Conservation (phyloP, 1,139 yeast genomes). For the Protomyces lactucae-debilis region DNA sequence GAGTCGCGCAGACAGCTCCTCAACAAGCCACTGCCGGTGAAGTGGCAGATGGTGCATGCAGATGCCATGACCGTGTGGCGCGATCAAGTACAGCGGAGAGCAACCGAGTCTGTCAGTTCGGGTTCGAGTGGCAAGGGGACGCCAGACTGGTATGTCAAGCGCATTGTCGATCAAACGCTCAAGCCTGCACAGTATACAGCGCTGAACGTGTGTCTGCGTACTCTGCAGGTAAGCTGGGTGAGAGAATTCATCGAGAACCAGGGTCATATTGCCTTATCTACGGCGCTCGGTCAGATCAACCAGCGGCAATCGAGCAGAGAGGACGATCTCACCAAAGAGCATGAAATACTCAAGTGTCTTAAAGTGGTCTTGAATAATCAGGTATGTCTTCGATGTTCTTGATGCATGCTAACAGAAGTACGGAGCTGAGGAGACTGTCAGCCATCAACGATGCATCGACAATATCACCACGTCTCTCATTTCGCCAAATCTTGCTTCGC, state of each 20-base stretch:
- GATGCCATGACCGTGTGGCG: constrained; percentile 74
- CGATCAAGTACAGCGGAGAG: constrained; percentile 32
- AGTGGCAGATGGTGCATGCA: constrained; percentile 89
- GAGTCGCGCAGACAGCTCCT: constrained; percentile 75
- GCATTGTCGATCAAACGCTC: constrained; percentile 64
- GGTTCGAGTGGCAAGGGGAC: constrained; percentile 38
- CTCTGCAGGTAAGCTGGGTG: constrained; percentile 92
- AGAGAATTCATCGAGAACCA: constrained; percentile 71
- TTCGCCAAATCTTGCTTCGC: constrained; percentile 63
- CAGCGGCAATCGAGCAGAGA: constrained; percentile 37
- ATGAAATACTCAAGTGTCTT: constrained; percentile 56
- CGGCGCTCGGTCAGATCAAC: constrained; percentile 50
- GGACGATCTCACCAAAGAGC: constrained; percentile 53
- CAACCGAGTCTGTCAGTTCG: constrained; percentile 42
- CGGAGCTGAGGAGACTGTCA: constrained; percentile 56
- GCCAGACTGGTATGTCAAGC: constrained; percentile 75
- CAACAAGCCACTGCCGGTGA: constrained; percentile 68
- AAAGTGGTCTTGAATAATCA: constrained; percentile 55
- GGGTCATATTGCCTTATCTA: constrained; percentile 80
- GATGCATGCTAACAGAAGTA: constrained; percentile 33
- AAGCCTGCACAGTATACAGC: constrained; percentile 69
- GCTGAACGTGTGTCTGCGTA: constrained; percentile 83
- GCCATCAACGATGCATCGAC: constrained; percentile 50
- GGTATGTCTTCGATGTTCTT: background rate
- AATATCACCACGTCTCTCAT: constrained; percentile 56